Conservation (phyloP, 1,139 yeast genomes). For the Yamadazyma diddensiae region DNA sequence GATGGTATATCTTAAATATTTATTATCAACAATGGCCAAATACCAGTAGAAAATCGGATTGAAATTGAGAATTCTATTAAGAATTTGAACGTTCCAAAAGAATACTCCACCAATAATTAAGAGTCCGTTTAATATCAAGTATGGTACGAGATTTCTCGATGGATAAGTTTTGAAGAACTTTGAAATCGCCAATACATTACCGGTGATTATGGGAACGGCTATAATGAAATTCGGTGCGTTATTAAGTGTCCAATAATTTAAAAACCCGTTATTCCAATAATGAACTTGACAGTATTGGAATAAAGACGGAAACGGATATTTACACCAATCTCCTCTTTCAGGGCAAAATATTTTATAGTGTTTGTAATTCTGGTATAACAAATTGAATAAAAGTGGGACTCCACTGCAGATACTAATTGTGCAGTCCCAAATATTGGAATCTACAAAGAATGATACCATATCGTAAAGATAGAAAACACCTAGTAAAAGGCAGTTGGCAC, state of each 20-base stretch:
- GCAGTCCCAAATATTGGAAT: not conserved
- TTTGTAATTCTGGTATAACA: constrained; percentile 45
- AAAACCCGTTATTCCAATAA: constrained; percentile 85
- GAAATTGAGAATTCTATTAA: constrained; percentile 75
- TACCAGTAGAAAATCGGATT: constrained; percentile 78
- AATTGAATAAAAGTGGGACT: constrained; percentile 41
- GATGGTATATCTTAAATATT: constrained; percentile 19
- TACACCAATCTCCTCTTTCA: constrained; percentile 78
- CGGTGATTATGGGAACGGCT: constrained; percentile 62
- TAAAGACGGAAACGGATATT: constrained; percentile 51
- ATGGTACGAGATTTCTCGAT: constrained; percentile 27
- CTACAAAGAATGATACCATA: constrained; percentile 24
- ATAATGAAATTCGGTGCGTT: constrained; percentile 84
- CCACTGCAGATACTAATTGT: constrained; percentile 47
- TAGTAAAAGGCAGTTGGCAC: constrained; percentile 75
- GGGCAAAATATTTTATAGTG: constrained; percentile 68
- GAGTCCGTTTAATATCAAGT: constrained; percentile 35
- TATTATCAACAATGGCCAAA: constrained; percentile 32
- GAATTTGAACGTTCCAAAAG: constrained; percentile 82
- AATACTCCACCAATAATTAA: constrained; percentile 52
- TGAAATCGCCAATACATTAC: constrained; percentile 29
- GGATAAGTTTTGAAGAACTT: constrained; percentile 38
- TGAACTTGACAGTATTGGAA: constrained; percentile 72
- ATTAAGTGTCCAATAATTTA: constrained; percentile 75
- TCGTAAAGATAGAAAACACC: constrained; percentile 70